Conservation (phyloP, 352 stramenopile species). For the Phytophthora idaei region DNA sequence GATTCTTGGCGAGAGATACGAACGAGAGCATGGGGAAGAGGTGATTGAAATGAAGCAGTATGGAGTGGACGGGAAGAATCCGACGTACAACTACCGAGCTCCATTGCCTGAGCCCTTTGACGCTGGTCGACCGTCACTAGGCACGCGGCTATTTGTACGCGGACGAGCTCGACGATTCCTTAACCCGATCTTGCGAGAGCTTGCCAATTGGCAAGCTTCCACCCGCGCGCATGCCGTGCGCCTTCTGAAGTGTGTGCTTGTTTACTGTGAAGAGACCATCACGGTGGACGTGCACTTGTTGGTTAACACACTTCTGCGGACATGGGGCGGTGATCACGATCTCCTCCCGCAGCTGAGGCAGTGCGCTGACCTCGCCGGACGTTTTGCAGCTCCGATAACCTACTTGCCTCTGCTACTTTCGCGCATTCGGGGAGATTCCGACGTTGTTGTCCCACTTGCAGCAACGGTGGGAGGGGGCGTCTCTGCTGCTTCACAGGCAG, state of each 20-base stretch:
- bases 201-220: constrained; percentile 91
- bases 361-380: constrained; percentile 62
- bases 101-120: constrained; percentile 84
- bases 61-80: constrained; percentile 91
- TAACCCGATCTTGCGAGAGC: constrained; percentile 86
- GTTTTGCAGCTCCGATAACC: constrained; percentile 68
- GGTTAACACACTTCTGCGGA: constrained; percentile 66
- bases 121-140: constrained; percentile 80
- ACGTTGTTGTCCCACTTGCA: constrained; percentile 33
- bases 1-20: constrained; percentile 59
- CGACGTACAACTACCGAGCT: constrained; percentile 85
- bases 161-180: constrained; percentile 91
- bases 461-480: constrained; percentile 19
- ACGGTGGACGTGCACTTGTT: constrained; percentile 89
- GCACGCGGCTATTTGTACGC: constrained; percentile 91
- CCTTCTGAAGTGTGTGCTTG: constrained; percentile 89
- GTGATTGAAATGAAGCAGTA: constrained; percentile 95
- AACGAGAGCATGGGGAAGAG: constrained; percentile 76
- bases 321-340: constrained; percentile 45
- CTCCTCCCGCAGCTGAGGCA: constrained; percentile 31
- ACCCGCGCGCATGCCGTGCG: constrained; percentile 86
- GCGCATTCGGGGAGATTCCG: constrained; percentile 59
- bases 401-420: constrained; percentile 72
- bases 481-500: constrained; percentile 30
- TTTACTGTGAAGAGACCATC: constrained; percentile 95